phyloP scores from a whole-genome alignment of 2,329 filamentous ascomycete species.

The Acrodontium crateriforme region DNA sequence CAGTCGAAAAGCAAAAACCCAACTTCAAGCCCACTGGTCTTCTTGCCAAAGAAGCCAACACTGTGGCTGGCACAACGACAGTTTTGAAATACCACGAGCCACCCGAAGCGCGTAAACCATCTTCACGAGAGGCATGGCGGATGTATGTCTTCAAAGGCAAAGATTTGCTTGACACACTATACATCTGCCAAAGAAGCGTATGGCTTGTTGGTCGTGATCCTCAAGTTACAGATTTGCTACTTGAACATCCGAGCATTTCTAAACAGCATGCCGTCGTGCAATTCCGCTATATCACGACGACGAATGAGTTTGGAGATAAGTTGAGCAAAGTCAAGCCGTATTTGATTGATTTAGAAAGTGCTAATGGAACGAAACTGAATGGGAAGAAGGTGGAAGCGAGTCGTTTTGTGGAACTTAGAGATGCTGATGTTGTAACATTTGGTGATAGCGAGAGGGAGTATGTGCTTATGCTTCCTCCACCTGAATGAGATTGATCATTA shows the following conservation, averaged over 20 bases:
- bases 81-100: constrained; percentile 95
- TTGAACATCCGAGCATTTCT: constrained; percentile 84
- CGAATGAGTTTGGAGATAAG: constrained; percentile 76
- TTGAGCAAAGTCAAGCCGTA: constrained; percentile 62
- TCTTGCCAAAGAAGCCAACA: constrained; percentile 79
- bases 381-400: constrained; percentile 57
- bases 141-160: constrained; percentile 79
- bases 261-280: constrained; percentile 95
- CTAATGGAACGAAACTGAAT: constrained; percentile 79
- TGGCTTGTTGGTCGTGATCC: constrained; percentile 80
- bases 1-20: constrained; percentile 62
- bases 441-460: constrained; percentile 85
- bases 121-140: constrained; percentile 66
- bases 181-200: constrained; percentile 63
- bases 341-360: constrained; percentile 83
- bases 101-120: constrained; percentile 76
- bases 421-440: constrained; percentile 82
- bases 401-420: constrained; percentile 71
- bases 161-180: constrained; percentile 68
- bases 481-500: too few relatives aligned
- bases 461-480: constrained; percentile 65
- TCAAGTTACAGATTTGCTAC: constrained; percentile 64
- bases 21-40: constrained; percentile 72
- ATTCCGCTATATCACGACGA: constrained; percentile 72
- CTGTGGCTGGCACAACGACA: constrained; percentile 59